Base-by-base conservation (phyloP, 2,329 filamentous ascomycete species). In the Raffaelea arxii region DNA sequence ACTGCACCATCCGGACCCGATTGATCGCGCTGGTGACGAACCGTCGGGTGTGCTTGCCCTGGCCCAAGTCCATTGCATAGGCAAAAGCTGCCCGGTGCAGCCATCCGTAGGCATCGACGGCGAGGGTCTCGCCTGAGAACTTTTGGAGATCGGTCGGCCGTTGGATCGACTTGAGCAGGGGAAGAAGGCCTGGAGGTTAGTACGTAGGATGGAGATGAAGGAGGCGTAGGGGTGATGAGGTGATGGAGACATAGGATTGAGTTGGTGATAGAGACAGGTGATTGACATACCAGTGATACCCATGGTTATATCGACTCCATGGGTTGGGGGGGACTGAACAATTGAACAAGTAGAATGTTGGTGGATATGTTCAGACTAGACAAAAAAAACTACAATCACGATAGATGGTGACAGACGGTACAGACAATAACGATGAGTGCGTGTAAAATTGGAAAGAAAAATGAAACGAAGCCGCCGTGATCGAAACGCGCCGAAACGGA, bases 51-150 rank as follows among this genome's bases (percentile, higher is more conserved):
- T 88, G 89, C 62, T 87, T 92, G 57, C 80, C 88, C 57, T 91
- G 77, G 30, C 89, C 92, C 52, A 98, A 76, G 58, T 97, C 92
- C 58, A 92, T 80, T 52, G 91, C 88, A 69, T 91, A 97, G 43
- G 86, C 78, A 54, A 94, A 82, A 41, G 89, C 89, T 46, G 90
- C 94, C 55, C 92, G 84, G 65, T 98, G 92, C 46, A 98, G 80
- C 92, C 94, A 98, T 62, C 91, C 92, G 73, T 98, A 98, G 48
- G 86, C 91, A 64, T 98, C 92, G 30, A 98, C 82, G n/a, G 86
- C 94, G 41, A 98, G 76, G 2, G 85, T 94, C 65, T 94, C 82
- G 44, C 91, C 92, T 12, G 77, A 70, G 64, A 86, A 96, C 59
- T 89, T 89, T 62, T 89, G 94, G 50, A 98, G 73, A 56, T 87